Evolutionary conservation across 2,329 filamentous ascomycete species (phyloP).

Genomic region (Xylariaceae sp.): DNA sequence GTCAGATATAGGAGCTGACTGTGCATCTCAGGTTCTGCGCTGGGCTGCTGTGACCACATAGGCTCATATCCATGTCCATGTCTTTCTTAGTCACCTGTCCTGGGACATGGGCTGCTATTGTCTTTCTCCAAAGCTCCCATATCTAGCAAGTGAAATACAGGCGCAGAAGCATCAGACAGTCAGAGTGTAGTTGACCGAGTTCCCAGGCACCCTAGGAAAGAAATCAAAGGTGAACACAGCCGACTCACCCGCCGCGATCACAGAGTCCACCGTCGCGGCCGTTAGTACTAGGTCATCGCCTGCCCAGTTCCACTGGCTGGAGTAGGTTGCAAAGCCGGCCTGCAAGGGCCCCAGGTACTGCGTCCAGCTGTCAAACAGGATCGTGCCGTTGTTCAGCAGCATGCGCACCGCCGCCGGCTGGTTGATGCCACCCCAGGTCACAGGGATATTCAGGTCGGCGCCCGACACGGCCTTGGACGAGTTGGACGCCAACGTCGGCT

Average conservation of each 20-base stretch:
- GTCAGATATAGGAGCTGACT: too few species aligned
- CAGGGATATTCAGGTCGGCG: constrained; percentile 37
- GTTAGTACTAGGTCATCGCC: constrained; percentile 37
- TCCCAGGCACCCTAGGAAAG: constrained; percentile 41
- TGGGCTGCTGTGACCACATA: too few species aligned
- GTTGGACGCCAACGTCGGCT: constrained; percentile 29
- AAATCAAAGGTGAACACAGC: constrained; percentile 48
- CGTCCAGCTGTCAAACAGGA: constrained; percentile 50
- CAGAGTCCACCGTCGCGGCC: constrained; percentile 34
- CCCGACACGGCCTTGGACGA: constrained; percentile 19
- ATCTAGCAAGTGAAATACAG: too few species aligned
- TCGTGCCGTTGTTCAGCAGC: constrained; percentile 37
- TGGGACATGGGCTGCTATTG: too few species aligned
- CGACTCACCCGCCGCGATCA: constrained; percentile 34
- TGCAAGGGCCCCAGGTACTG: constrained; percentile 44
- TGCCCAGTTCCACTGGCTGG: constrained; percentile 44
- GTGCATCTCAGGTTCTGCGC: too few species aligned
- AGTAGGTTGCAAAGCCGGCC: constrained; percentile 40
- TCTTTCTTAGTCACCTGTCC: too few species aligned
- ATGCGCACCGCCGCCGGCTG: constrained; percentile 45
- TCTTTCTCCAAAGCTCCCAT: too few species aligned
- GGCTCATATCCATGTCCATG: too few species aligned
- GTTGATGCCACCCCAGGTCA: constrained; percentile 44
- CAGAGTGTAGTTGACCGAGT: constrained; percentile 41
- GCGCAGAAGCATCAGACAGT: constrained; percentile 12